These are phyloP conservation scores for Diplodia mutila DNA, from an alignment of 2,329 filamentous ascomycete species.

Conservation along the genomic window DNA sequence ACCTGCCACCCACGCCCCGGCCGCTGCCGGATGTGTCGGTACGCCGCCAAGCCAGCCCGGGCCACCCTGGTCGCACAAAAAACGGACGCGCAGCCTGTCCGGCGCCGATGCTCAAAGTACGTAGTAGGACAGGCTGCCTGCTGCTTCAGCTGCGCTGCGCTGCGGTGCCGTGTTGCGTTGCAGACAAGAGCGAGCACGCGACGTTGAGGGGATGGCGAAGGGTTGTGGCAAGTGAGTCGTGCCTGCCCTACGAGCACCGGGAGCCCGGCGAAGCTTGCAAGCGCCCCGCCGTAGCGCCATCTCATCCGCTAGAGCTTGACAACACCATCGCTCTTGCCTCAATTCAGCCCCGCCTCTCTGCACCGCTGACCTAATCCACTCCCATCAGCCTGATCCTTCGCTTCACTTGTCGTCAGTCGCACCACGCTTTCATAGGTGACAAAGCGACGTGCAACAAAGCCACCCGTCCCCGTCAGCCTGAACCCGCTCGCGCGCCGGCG, in stretches of 20 bases:
- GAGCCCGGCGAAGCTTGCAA: too few relatives aligned
- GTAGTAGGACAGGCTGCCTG: too few relatives aligned
- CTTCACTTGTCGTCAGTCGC: too few relatives aligned
- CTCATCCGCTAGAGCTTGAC: background rate
- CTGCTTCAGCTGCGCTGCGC: background rate
- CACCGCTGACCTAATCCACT: background rate
- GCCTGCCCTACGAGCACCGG: background rate
- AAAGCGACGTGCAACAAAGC: background rate
- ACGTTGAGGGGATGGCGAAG: background rate
- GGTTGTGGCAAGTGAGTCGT: background rate
- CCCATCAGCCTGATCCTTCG: too few relatives aligned
- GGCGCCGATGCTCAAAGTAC: too few relatives aligned
- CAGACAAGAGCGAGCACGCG: too few relatives aligned
- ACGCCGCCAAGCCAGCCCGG: background rate
- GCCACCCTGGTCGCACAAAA: slow-evolving; percentile 14
- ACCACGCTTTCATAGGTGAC: too few relatives aligned
- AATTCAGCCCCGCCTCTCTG: background rate
- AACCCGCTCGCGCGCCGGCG: background rate
- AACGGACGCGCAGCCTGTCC: slow-evolving; percentile 8
- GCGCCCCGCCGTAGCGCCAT: too few relatives aligned
- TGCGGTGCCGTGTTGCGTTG: background rate
- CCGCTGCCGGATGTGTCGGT: slow-evolving; percentile 22
- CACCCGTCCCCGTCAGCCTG: background rate
- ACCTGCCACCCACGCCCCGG: background rate
- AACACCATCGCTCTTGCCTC: background rate